Evolutionary conservation across 192 early-diverging fungal species (phyloP).

Genomic region (Coemansia sp.): DNA sequence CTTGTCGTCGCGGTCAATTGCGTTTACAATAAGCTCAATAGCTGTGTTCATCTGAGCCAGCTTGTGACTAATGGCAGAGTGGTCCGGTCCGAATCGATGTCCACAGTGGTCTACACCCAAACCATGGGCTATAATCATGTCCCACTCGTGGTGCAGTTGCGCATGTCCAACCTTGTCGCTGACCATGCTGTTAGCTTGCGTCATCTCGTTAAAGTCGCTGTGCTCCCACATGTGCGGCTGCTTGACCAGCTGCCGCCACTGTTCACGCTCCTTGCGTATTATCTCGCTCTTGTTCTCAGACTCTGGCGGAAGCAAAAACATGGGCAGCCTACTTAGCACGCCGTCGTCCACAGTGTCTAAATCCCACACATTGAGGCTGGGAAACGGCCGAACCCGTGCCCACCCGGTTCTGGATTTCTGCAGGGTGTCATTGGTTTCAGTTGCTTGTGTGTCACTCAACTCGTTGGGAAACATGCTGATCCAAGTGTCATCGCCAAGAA

Average conservation of each 20-base stretch:
- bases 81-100: slow-evolving; percentile 84
- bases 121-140: slow-evolving; percentile 87
- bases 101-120: slow-evolving; percentile 97
- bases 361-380: slow-evolving; percentile 80
- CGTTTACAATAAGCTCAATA: slow-evolving; percentile 62
- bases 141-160: slow-evolving; percentile 59
- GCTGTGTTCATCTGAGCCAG: slow-evolving; percentile 83
- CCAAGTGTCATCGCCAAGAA: slow-evolving; percentile 98
- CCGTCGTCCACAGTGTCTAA: slow-evolving; percentile 92
- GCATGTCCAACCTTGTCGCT: slow-evolving; percentile 21
- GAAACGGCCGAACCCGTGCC: slow-evolving; percentile 68
- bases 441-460: slow-evolving; percentile 44
- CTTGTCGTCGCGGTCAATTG: slow-evolving; percentile 58
- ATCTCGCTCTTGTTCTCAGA: not conserved
- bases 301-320: slow-evolving; percentile 31
- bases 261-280: slow-evolving; percentile 10
- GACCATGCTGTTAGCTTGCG: slow-evolving; percentile 20
- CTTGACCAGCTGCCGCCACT: slow-evolving; percentile 35
- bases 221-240: slow-evolving; percentile 38
- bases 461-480: slow-evolving; percentile 75
- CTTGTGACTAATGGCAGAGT: slow-evolving; percentile 84
- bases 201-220: slow-evolving; percentile 14
- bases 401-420: slow-evolving; percentile 17
- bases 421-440: slow-evolving; percentile 16
- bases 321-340: slow-evolving; percentile 63